Base-by-base conservation (phyloP, 257 asterid species). In the Solanum lycopersicoides region DNA sequence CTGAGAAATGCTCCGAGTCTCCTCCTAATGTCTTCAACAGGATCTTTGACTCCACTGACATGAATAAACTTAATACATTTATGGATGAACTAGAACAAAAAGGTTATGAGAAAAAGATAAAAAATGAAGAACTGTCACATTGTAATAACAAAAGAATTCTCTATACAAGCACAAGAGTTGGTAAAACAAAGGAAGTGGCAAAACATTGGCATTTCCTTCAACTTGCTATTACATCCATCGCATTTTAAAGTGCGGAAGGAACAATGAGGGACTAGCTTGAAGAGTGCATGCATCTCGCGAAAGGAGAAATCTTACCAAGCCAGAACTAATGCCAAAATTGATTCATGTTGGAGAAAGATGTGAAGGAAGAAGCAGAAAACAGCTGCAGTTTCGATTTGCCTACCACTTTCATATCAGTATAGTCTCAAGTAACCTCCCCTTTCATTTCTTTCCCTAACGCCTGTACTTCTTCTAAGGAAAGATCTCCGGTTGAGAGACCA, bases 401-500 rank as follows among this genome's bases (percentile, higher is more conserved):
- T 44, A 44, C 84, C 84, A 44, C 60, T 77, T 44, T 25, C 41
- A 77, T 77, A 75, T 91, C 89, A 77, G 86, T 88, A 93, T 42
- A 94, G 86, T 80, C 95, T 94, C 56, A 93, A 90, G 89, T 95
- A 96, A 12, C 96, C 98, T 39, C 91, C 94, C 85, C 89, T 90
- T 42, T 90, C 94, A 2, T 87, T 88, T 87, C 93, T 88, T 73
- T 92, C 94, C 12, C 72, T 73, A 28, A 86, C 86, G 3, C 91
- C 73, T 9, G 89, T 69, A 23, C 90, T 88, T 90, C 93, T 90
- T 90, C 91, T 88, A 12, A 91, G 56, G 83, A 94, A 93, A 73
- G 98, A 94, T 89, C 90, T 94, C 45, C 94, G 92, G 89, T 93
- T 93, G 45, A 94, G 88, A 65, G 96, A 91, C 96, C 93, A 93